Evolutionary conservation across 2,329 filamentous ascomycete species (phyloP).

Genomic region (Chaetothyriales sp.): DNA sequence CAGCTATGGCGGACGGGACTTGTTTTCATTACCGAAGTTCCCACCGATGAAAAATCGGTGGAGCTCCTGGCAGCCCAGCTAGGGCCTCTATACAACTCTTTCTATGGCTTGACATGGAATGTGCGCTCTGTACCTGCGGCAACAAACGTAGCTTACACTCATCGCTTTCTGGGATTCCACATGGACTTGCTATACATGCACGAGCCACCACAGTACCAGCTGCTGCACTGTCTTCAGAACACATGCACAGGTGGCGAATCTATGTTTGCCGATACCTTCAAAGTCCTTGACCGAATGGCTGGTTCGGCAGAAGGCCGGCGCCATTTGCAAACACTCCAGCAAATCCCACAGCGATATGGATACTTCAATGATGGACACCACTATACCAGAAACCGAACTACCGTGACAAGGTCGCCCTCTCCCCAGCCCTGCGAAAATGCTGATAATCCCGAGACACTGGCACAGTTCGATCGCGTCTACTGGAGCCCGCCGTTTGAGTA

Average conservation of each 20-base stretch:
- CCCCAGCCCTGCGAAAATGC: constrained; percentile 1
- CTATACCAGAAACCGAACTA: neutral
- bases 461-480: constrained; percentile 33
- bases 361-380: constrained; percentile 39
- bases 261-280: constrained; percentile 64
- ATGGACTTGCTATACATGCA: constrained; percentile 84
- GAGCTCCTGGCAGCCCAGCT: constrained; percentile 55
- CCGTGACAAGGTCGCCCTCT: neutral
- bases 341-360: constrained; percentile 11
- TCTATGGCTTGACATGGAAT: constrained; percentile 85
- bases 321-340: neutral
- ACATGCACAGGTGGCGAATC: constrained; percentile 67
- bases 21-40: constrained; percentile 61
- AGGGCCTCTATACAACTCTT: constrained; percentile 66
- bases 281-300: constrained; percentile 30
- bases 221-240: constrained; percentile 80
- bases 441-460: constrained; percentile 1
- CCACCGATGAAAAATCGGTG: constrained; percentile 50
- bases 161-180: constrained; percentile 66
- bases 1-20: constrained; percentile 54
- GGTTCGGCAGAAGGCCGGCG: constrained; percentile 18
- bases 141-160: constrained; percentile 87
- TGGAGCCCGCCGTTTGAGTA: constrained; percentile 73
- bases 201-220: constrained; percentile 64
- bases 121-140: constrained; percentile 67